Conservation (phyloP, 2,329 filamentous ascomycete genomes). For the Alternaria arbusti region DNA sequence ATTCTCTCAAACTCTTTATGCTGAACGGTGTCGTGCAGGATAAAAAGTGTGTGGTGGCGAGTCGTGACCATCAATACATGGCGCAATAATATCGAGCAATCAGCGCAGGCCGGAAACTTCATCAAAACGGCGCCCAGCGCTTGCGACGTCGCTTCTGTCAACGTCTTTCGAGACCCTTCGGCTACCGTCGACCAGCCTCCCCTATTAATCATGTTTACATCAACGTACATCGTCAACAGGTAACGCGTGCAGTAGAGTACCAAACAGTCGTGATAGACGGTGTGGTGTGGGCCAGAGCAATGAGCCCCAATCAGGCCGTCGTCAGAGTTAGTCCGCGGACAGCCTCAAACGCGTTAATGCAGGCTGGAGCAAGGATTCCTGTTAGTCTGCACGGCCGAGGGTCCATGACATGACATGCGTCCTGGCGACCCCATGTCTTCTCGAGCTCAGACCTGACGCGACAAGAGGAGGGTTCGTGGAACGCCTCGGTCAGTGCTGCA, state of each 20-base stretch:
- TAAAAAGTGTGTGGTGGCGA: constrained; percentile 4
- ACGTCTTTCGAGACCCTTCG: not conserved
- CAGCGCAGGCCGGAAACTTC: not conserved
- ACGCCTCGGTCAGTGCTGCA: not conserved
- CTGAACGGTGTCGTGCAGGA: not conserved
- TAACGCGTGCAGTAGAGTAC: constrained; percentile 14
- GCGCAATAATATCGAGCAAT: constrained; percentile 6
- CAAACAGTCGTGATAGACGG: constrained; percentile 12
- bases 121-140: not conserved
- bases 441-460: not conserved
- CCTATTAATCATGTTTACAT: constrained; percentile 3
- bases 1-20: not conserved
- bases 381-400: not conserved
- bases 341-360: constrained; percentile 13
- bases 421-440: not conserved
- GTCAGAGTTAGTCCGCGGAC: not conserved
- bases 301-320: not conserved
- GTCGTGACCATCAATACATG: constrained; percentile 12
- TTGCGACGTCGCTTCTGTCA: constrained; percentile 1
- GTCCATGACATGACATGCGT: constrained; percentile 9
- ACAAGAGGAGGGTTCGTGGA: constrained; percentile 1
- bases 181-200: not conserved
- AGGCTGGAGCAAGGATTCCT: not conserved
- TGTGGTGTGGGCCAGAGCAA: not conserved
- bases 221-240: not conserved